A percentile compares a stretch with the other conserved stretches of the same genome.
Conservation (phyloP, 345 rosid genomes). For the Eucalyptus sp. region DNA sequence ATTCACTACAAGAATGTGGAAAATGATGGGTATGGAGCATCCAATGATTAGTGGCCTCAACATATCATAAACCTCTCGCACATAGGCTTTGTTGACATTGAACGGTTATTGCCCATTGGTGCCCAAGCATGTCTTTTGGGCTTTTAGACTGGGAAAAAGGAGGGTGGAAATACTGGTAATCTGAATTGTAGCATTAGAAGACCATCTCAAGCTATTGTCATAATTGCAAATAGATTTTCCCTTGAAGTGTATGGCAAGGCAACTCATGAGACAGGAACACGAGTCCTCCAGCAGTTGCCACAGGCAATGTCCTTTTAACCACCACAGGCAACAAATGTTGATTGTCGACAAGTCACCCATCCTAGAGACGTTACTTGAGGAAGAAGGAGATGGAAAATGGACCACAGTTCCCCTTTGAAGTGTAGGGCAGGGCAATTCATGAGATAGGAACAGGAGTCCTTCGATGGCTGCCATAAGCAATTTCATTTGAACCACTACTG, state of each 20-base stretch:
- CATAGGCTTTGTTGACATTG: background rate
- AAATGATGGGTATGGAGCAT: too few species aligned
- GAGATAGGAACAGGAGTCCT: background rate
- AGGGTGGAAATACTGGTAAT: background rate
- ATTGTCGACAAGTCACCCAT: background rate
- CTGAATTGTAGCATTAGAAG: background rate
- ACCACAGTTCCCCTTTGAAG: background rate
- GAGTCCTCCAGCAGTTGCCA: background rate
- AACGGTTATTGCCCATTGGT: background rate
- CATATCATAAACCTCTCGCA: too few species aligned
- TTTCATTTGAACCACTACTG: background rate
- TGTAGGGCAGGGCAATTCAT: background rate
- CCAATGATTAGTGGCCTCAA: too few species aligned
- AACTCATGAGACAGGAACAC: background rate
- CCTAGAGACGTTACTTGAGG: background rate
- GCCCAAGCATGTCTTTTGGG: background rate
- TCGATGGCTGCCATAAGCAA: fast-evolving
- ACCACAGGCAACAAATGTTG: too few species aligned
- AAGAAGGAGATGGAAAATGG: background rate
- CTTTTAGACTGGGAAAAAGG: background rate
- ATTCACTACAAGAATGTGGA: background rate
- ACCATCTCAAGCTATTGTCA: background rate
- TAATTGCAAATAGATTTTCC: background rate
- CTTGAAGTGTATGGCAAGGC: background rate
- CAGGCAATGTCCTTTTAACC: background rate